A percentile compares a stretch with the other conserved stretches of the same genome.
phyloP scores from a whole-genome alignment of 345 rosid genomes.

The Alliaria petiolata region DNA sequence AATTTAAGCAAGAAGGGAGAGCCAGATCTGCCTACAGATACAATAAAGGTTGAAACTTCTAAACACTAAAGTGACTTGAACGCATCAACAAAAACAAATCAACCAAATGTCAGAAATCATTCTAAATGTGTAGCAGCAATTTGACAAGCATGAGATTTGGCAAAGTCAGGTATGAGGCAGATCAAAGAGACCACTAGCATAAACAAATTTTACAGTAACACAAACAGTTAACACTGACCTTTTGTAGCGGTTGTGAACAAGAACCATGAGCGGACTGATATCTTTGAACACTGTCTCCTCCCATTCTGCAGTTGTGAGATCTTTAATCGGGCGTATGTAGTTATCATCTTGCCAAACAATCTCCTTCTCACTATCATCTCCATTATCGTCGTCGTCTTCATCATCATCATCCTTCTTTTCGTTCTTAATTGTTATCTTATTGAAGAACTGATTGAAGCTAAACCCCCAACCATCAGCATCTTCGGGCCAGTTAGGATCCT shows the following conservation, averaged over 20 bases:
- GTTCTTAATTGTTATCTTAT: slow-evolving; percentile 85
- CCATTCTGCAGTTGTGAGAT: slow-evolving; percentile 75
- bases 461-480: slow-evolving; percentile 98
- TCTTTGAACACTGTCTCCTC: slow-evolving; percentile 83
- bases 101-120: not conserved
- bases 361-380: slow-evolving; percentile 64
- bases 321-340: slow-evolving; percentile 84
- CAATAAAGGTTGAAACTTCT: not conserved
- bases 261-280: slow-evolving; percentile 80
- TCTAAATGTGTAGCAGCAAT: not conserved
- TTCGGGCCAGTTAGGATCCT: slow-evolving; percentile 92
- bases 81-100: not conserved
- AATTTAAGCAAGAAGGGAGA: not conserved
- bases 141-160: not conserved
- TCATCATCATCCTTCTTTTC: slow-evolving; percentile 53
- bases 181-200: not conserved
- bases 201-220: not conserved
- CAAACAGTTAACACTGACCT: slow-evolving; percentile 40
- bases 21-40: not conserved
- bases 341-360: slow-evolving; percentile 92
- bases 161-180: not conserved
- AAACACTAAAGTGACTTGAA: not conserved
- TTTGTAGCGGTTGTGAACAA: slow-evolving; percentile 84
- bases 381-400: slow-evolving; percentile 47
- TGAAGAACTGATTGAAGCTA: slow-evolving; percentile 68